These are phyloP conservation scores for Murraya paniculata DNA, from an alignment of 345 rosid species.

Conservation along the genomic window DNA sequence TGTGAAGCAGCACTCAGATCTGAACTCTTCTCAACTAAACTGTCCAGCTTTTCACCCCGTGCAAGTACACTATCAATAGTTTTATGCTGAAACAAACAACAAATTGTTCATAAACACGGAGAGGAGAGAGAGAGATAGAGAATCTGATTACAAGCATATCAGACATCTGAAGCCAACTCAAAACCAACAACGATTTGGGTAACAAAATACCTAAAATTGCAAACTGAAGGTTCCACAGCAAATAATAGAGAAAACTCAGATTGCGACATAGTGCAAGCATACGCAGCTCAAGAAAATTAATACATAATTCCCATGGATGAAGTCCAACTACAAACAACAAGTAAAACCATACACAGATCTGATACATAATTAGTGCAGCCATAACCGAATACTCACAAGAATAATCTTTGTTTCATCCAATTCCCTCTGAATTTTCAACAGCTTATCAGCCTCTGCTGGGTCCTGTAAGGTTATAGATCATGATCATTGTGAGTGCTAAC, in stretches of 20 bases:
- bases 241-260: neutral
- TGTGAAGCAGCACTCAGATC: slow-evolving; percentile 96
- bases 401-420: slow-evolving; percentile 98
- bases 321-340: neutral
- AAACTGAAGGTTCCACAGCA: neutral
- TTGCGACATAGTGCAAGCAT: neutral
- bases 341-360: neutral
- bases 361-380: neutral
- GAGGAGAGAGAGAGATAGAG: neutral
- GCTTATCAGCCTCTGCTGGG: slow-evolving; percentile 97
- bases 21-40: slow-evolving; percentile 96
- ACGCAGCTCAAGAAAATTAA: neutral
- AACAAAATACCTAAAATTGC: neutral
- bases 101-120: neutral
- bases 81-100: slow-evolving; percentile 65
- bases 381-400: slow-evolving; percentile 56
- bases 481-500: neutral
- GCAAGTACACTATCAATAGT: slow-evolving; percentile 97
- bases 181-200: neutral
- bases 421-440: slow-evolving; percentile 94
- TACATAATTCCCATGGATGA: neutral
- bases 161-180: neutral
- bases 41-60: slow-evolving; percentile 95
- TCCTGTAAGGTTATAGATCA: slow-evolving; percentile 51
- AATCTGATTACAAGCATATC: neutral